A percentile compares a stretch with the other conserved stretches of the same genome.
Evolutionary conservation across 176 grass and related monocot species (phyloP).

Genomic region (Zea mays): Zm-B73-REFERENCE-NAM-5.0 NC_050098.1:201038501-201039000

Average conservation of each 20-base stretch:
- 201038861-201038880: conserved; percentile 15
- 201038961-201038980: conserved; percentile 80
- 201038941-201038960: conserved; percentile 72
- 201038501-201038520: conserved; percentile 19
- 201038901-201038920: conserved; percentile 65
- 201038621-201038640: conserved; percentile 81
- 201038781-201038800: conserved; percentile 2
- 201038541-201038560: conserved; percentile 75
- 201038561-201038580: conserved; percentile 98
- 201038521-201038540: conserved; percentile 46
- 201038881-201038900: conserved; percentile 23
- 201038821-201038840: neutral
- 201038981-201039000: conserved; percentile 72
- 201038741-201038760: neutral
- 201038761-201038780: conserved; percentile 5
- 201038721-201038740: neutral
- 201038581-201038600: conserved; percentile 91
- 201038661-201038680: conserved; percentile 2
- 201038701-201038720: conserved; percentile 17
- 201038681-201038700: conserved; percentile 2
- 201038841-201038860: too few species aligned
- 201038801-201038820: neutral
- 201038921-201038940: conserved; percentile 80
- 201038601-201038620: conserved; percentile 88
- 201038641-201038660: conserved; percentile 95